phyloP scores from a whole-genome alignment of 2,329 filamentous ascomycete species.

The Colletotrichum sp. region DNA sequence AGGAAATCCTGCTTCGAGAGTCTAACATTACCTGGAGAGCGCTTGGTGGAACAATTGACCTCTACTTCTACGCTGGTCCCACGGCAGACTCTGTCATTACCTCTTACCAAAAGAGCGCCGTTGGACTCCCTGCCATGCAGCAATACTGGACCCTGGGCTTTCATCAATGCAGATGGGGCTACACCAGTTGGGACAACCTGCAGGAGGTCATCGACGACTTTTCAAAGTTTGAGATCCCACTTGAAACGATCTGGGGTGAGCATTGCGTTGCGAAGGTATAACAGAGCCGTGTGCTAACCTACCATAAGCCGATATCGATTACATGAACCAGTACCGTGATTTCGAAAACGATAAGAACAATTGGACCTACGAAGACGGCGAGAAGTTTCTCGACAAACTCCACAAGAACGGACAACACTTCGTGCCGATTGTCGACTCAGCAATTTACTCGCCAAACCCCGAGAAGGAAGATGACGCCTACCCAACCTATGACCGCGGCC shows the following conservation, averaged over 20 bases:
- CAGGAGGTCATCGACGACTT: constrained; percentile 73
- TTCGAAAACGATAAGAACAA: constrained; percentile 65
- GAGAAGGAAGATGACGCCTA: constrained; percentile 63
- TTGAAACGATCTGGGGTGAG: constrained; percentile 73
- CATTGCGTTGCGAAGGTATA: too few relatives aligned
- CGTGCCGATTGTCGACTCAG: constrained; percentile 76
- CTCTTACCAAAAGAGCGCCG: constrained; percentile 70
- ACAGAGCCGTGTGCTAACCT: neutral
- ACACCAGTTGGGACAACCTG: constrained; percentile 72
- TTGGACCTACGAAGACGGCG: constrained; percentile 64
- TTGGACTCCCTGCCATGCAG: constrained; percentile 78
- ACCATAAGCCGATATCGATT: constrained; percentile 69
- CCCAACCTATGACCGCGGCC: constrained; percentile 65
- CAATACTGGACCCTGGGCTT: constrained; percentile 83
- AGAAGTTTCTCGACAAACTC: constrained; percentile 63
- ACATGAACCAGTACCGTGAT: constrained; percentile 67
- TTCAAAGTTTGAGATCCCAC: constrained; percentile 65
- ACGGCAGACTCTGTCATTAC: constrained; percentile 71
- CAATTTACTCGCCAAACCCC: constrained; percentile 73
- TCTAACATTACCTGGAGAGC: constrained; percentile 74
- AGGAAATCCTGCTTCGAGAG: constrained; percentile 71
- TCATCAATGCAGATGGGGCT: constrained; percentile 86
- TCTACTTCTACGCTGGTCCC: constrained; percentile 81
- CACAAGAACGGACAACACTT: constrained; percentile 72
- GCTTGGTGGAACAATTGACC: constrained; percentile 77